Percentiles rank a stretch among this genome's conserved stretches.
These are phyloP conservation scores for Malassezia globosa DNA, from an alignment of 1,284 basidiomycete genomes.

Conservation along the genomic window DNA sequence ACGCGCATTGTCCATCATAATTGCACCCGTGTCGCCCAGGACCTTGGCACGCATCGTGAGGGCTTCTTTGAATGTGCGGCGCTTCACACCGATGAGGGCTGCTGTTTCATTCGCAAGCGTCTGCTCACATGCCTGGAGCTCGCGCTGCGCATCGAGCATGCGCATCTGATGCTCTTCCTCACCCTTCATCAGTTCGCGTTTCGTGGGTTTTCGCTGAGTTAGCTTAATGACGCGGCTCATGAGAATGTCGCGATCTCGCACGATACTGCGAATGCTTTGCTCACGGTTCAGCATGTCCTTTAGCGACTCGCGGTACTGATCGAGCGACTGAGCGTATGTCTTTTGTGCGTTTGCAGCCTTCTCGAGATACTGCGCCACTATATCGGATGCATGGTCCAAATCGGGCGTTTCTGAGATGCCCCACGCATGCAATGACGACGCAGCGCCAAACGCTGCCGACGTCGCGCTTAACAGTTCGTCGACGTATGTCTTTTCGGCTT, in stretches of 20 bases:
- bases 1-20: conserved; percentile 47
- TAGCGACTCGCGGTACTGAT: conserved; percentile 47
- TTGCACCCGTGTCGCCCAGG: conserved; percentile 48
- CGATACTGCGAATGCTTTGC: conserved; percentile 46
- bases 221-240: conserved; percentile 49
- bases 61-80: conserved; percentile 48
- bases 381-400: conserved; percentile 42
- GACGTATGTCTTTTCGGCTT: conserved; percentile 46
- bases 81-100: conserved; percentile 47
- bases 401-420: conserved; percentile 47
- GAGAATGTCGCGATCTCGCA: conserved; percentile 49
- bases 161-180: conserved; percentile 43
- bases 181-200: conserved; percentile 25
- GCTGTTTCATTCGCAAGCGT: conserved; percentile 46
- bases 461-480: conserved; percentile 31
- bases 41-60: conserved; percentile 48
- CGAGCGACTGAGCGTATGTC: conserved; percentile 46
- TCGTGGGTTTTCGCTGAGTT: conserved; percentile 40
- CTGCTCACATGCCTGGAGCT: conserved; percentile 49
- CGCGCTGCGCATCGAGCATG: conserved; percentile 46
- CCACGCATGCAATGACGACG: conserved; percentile 48
- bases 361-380: conserved; percentile 43
- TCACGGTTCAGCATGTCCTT: conserved; percentile 49
- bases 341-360: conserved; percentile 45
- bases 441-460: conserved; percentile 30